A percentile compares a stretch with the other conserved stretches of the same genome.
Conservation (phyloP, 2,329 filamentous ascomycete genomes). For the Dactylonectria estremocensis region DNA sequence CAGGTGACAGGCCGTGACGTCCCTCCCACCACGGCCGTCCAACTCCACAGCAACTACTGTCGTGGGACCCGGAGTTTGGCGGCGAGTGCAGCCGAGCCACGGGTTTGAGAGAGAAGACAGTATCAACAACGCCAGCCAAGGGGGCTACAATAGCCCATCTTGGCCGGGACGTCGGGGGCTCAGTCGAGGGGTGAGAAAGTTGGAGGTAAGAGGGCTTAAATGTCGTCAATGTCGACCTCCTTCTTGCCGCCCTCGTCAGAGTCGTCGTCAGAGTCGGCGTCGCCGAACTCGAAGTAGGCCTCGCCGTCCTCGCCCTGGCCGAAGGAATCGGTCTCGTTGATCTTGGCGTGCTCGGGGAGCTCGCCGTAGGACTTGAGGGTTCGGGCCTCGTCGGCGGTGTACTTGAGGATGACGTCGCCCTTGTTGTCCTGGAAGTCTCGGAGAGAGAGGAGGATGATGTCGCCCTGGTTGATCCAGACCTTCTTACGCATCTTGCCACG, state of each 20-base stretch:
- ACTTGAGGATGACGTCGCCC: conserved; percentile 97
- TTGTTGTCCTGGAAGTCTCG: conserved; percentile 96
- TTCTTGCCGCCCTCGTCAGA: conserved; percentile 74
- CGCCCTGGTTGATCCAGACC: conserved; percentile 99
- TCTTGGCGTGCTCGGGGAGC: conserved; percentile 97
- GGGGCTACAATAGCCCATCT: conserved; percentile 8
- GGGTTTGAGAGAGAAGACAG: conserved; percentile 78
- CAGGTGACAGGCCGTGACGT: conserved; percentile 66
- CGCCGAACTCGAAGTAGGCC: conserved; percentile 98
- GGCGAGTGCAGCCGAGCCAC: conserved; percentile 32
- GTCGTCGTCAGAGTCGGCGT: conserved; percentile 79
- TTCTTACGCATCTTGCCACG: conserved; percentile 99
- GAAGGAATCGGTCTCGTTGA: conserved; percentile 99
- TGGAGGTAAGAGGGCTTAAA: conserved; percentile 68
- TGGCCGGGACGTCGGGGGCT: conserved; percentile 42
- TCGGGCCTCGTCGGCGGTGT: conserved; percentile 95
- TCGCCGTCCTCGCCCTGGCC: conserved; percentile 94
- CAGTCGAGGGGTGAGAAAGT: conserved; percentile 37
- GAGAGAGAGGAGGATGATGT: conserved; percentile 90
- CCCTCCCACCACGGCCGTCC: conserved; percentile 71
- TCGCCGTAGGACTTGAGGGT: conserved; percentile 97
- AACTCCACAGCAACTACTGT: conserved; percentile 62
- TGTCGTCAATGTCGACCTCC: conserved; percentile 96
- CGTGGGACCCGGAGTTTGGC: conserved; percentile 55
- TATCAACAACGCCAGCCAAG: conserved; percentile 53